Evolutionary conservation across 2,329 filamentous ascomycete genomes (phyloP), one percentile per base, ranked within the genome.

Genomic region (Penicillium sp.): DNA sequence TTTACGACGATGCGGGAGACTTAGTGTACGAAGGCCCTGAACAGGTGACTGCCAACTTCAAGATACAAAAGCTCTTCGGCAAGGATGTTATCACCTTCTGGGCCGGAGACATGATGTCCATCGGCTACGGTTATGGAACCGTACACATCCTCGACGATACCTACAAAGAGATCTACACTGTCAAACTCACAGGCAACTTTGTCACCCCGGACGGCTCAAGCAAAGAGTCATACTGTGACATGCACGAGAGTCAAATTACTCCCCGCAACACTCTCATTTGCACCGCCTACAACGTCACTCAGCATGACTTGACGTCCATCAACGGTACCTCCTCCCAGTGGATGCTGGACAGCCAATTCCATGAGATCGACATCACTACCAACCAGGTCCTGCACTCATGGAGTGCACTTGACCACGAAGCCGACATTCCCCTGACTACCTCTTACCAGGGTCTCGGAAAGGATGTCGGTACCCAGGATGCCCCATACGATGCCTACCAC

Each of bases 41-140:
- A 8, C 63, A 68, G 48, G 61, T 69, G 18, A 67, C 65, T 5
- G 64, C 65, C 49, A 73, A 71, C 54, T 68, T 75, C 60, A 67
- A 60, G 54, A 65, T 71, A 1, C 72, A 75, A 58, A 64, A 60
- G 29, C 60, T 73, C n/a, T 66, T 66, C 50, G 68, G 66, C 15
- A 34, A 65, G 16, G 65, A 68, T 38, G 71, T 74, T 21, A 60
- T 75, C 44, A 73, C 68, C 21, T 75, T 70, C 58, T 74, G 71
- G 70, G 65, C 68, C 5, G 71, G 71, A 1, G 51, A 67, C 16
- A 67, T 70, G 62, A 64, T 64, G 50, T 53, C 60, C 8, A 42
- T 68, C 39, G 67, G 69, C 0, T 70, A 64, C 23, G 68, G 67
- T 9, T 70, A 68, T 37, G 70, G 68, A 9, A 59, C 62, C 1